Evolutionary conservation across 257 asterid genomes (phyloP), one percentile per base, ranked within the genome.

Genomic region (Avicennia marina): DNA sequence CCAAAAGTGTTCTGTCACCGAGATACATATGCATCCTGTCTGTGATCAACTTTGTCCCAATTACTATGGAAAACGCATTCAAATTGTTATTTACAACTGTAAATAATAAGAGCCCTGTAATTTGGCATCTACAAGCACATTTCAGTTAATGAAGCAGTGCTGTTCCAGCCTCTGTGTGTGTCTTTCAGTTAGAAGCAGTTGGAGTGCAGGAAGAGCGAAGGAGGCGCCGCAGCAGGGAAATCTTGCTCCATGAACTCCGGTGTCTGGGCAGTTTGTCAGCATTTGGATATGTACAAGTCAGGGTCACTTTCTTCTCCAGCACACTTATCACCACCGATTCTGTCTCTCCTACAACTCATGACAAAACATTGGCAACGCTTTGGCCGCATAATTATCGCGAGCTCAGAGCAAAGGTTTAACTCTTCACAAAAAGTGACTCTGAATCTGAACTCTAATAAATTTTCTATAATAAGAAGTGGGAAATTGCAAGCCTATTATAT

Each of bases 251-350:
- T 1, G 79, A 62, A 62, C 55, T 67, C 68, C 69, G 41, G 43
- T 11, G 46, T 12, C 62, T 56, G 20, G 71, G 13, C 47, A 63
- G 42, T 40, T 62, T 63, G 11, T 56, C 62, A 6, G 67, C 21
- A 7, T 27, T 15, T 7, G 82, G 74, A 58, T 66, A 60, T 62
- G 64, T 66, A 64, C 80, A 80, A n/a, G 90, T 88, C 26, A 88
- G 73, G 1, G 88, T 82, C 2, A 88, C 90, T 66, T 66, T 87
- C 71, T 89, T 89, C 69, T 86, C 90, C 66, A 77, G 7, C 51
- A 89, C 78, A 69, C 93, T 84, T 12, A 82, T 63, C 83, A 76
- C 67, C 79, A 86, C 84, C 0, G 95, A 81, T 58, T 86, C 76
- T 31, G 84, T 80, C 56, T 81, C 95, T 26, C 95, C 97, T 89